phyloP scores from a whole-genome alignment of 2,329 filamentous ascomycete species.

The Aureobasidium sp. region DNA sequence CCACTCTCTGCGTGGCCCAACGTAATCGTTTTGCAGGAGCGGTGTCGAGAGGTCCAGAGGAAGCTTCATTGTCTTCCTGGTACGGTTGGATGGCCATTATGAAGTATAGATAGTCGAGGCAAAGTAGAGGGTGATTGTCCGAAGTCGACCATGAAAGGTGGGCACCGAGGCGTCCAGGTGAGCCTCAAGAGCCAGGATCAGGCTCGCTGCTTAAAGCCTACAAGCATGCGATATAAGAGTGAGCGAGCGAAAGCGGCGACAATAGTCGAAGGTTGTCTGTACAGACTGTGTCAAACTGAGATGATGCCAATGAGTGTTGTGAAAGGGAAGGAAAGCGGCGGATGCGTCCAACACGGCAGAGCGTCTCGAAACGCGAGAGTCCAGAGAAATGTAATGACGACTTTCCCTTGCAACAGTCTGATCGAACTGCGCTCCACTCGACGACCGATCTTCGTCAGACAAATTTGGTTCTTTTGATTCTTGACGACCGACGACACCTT shows the following conservation, averaged over 20 bases:
- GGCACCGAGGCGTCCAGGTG: conserved; percentile 5
- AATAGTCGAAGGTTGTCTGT: not conserved
- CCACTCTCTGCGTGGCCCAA: conserved; percentile 92
- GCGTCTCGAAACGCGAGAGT: conserved; percentile 1
- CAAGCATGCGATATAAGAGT: conserved; percentile 8
- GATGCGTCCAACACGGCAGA: conserved; percentile 3
- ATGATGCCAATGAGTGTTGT: not conserved
- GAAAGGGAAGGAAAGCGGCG: not conserved
- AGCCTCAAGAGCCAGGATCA: conserved; percentile 12
- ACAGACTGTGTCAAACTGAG: not conserved
- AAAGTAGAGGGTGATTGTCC: not conserved
- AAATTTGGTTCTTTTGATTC: not conserved
- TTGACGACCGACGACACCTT: not conserved
- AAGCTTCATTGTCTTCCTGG: conserved; percentile 41
- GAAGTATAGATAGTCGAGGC: not conserved
- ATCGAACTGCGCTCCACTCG: not conserved
- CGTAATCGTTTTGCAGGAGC: conserved; percentile 60
- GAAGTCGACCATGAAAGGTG: not conserved
- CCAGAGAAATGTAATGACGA: conserved; percentile 7
- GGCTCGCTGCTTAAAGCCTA: conserved; percentile 6
- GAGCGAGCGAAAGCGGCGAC: conserved; percentile 1
- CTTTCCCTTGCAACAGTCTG: not conserved
- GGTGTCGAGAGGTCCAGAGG: conserved; percentile 47
- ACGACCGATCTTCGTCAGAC: not conserved
- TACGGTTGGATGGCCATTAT: conserved; percentile 19